Evolutionary conservation across 1,284 basidiomycete genomes (phyloP), one percentile per base, ranked within the genome.

Genomic region (Veloboletus limbatus): DNA sequence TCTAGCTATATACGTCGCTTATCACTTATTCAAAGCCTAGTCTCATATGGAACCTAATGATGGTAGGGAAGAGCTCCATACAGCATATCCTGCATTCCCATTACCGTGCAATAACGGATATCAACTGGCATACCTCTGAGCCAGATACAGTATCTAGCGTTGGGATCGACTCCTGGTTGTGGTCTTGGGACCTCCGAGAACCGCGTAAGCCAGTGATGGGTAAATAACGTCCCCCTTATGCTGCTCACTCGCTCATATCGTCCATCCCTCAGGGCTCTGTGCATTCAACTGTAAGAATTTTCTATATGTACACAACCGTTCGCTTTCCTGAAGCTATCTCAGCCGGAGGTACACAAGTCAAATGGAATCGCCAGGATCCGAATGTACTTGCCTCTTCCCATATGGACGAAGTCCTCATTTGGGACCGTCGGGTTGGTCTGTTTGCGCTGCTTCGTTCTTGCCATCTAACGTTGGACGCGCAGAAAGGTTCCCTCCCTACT

Each of bases 281-380:
- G 82, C 85, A 14, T 92, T 91, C 63, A 85, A 86, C 54, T 75
- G 86, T 87, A 62, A 57, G 72, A 48, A 9, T 32, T 8, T 41
- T 8, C n/a, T n/a, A n/a, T n/a, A n/a, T 9, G 17, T 18, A 14
- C 7, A 3, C n/a, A 8, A 21, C 14, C 11, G 13, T 24, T 6
- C 13, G 10, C 21, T n/a, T 34, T 40, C 24, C 22, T 51, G 21
- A 43, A 11, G 17, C 6, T 8, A 8, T 37, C 41, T 28, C 53
- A 91, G 89, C 82, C 17, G 82, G 79, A n/a, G 89, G 88, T 0
- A 97, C 94, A 0, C 94, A 97, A 67, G 91, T 97, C 48, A 97
- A 97, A 68, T 97, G 92, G 91, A 97, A 95, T 60, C 77, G 90
- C 11, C 81, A 86, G 57, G 85, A 95, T 56, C 78, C 83, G 6